These are phyloP conservation scores for Aspergillus carbonarius DNA, from an alignment of 2,329 filamentous ascomycete genomes.

Conservation along the genomic window DNA sequence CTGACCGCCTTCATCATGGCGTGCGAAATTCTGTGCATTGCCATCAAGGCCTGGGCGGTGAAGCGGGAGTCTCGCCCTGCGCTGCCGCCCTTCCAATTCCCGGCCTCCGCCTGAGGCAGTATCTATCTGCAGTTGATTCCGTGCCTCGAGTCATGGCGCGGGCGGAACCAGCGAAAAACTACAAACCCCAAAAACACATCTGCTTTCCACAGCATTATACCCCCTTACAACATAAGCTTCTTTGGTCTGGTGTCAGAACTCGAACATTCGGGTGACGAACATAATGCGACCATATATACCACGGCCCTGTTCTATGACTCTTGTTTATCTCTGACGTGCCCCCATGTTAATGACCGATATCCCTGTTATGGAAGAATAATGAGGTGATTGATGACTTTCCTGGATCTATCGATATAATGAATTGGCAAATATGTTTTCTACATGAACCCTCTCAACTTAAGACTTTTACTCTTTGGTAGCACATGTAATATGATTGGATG, in stretches of 20 bases:
- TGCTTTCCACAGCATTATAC: slow-evolving; percentile 24
- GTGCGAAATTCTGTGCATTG: slow-evolving; percentile 74
- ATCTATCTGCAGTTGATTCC: too few relatives aligned
- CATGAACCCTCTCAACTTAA: neutral
- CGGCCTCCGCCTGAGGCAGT: slow-evolving; percentile 12
- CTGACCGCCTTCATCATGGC: slow-evolving; percentile 81
- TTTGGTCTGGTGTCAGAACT: slow-evolving; percentile 12
- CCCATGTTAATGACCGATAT: slow-evolving; percentile 20
- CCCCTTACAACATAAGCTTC: slow-evolving; percentile 22
- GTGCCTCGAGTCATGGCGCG: neutral
- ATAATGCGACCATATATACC: slow-evolving; percentile 15
- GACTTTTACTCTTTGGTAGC: neutral
- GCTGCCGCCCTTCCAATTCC: slow-evolving; percentile 32
- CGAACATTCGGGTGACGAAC: slow-evolving; percentile 6
- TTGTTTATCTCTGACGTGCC: slow-evolving; percentile 10
- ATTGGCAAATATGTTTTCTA: neutral
- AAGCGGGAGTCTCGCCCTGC: slow-evolving; percentile 41
- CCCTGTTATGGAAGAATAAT: slow-evolving; percentile 14
- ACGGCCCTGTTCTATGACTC: slow-evolving; percentile 8
- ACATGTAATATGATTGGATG: too few relatives aligned
- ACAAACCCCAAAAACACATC: neutral
- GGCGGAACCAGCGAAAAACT: neutral
- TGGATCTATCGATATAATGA: neutral
- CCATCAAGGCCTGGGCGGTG: slow-evolving; percentile 83
- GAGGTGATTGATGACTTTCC: slow-evolving; percentile 10